A percentile compares a stretch with the other conserved stretches of the same genome.
These are phyloP conservation scores for Tricholoma saponaceum DNA, from an alignment of 768 basidiomycete genomes.

Conservation along the genomic window DNA sequence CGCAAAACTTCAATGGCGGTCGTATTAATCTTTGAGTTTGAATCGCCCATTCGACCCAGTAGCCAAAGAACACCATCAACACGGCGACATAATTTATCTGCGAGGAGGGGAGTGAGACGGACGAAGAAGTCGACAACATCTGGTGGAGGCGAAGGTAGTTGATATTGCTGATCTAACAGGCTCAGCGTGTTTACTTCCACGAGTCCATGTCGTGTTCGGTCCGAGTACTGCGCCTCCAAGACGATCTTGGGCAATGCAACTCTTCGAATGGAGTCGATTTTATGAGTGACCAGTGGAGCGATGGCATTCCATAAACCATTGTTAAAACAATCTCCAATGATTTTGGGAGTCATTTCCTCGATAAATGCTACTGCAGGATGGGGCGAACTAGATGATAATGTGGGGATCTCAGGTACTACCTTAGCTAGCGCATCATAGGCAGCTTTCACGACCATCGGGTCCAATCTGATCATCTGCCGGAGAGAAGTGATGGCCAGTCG, in stretches of 20 bases:
- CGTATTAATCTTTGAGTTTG: constrained; percentile 10
- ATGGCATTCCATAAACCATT: constrained; percentile 12
- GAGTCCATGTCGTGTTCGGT: constrained; percentile 15
- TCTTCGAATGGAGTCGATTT: constrained; percentile 10
- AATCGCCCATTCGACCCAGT: constrained; percentile 12
- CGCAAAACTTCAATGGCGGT: constrained; percentile 9
- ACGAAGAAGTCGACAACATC: constrained; percentile 14
- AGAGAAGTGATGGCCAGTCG: constrained; percentile 13
- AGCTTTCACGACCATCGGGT: constrained; percentile 11
- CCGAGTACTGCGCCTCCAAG: constrained; percentile 10
- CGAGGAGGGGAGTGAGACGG: constrained; percentile 10
- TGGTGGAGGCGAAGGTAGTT: constrained; percentile 10
- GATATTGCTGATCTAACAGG: constrained; percentile 12
- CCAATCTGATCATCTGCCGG: constrained; percentile 14
- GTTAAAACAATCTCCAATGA: constrained; percentile 16
- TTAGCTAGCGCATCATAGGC: constrained; percentile 11
- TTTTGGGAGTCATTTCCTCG: constrained; percentile 13
- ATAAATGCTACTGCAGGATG: constrained; percentile 14
- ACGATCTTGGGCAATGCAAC: constrained; percentile 12
- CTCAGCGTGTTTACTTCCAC: constrained; percentile 12
- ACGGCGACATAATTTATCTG: constrained; percentile 11
- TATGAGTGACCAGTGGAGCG: constrained; percentile 14
- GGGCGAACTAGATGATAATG: not conserved
- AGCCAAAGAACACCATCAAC: constrained; percentile 10
- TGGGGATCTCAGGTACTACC: constrained; percentile 5